Evolutionary conservation across 306 rosid species (phyloP), one percentile per base, ranked within the genome.

Genomic region (Rosa multiflora): DNA sequence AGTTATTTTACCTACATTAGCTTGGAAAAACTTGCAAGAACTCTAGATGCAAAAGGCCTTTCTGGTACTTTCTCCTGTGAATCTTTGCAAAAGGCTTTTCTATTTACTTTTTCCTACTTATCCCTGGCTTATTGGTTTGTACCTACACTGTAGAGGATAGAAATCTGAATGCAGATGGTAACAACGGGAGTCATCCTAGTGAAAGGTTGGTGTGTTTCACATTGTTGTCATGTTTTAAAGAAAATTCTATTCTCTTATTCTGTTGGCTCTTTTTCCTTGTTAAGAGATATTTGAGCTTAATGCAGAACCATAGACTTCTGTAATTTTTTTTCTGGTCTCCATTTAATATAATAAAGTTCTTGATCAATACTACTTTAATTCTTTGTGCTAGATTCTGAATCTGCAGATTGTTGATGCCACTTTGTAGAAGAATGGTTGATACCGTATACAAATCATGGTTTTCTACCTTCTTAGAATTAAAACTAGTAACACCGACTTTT

Each of bases 1-100:
- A 93, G 99, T 56, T 95, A 93, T 78, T 95, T 91, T 90, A 93
- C 98, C 20, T 90, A 83, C 86, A 89, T 91, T 82, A 89, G 98
- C 82, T 68, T 95, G 72, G 93, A 87, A 75, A 89, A 89, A 59
- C 80, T 95, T 20, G 72, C 88, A 48, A 90, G 58, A 79, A 91
- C 83, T 58, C 73, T 93, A 79, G 88, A 90, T 73, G 86, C 81
- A 59, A 89, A 88, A 43, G 81, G 76, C 79, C 63, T 70, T 64
- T 78, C 92, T 49, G 97, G 97, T 94, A 81, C 76, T 46, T 82
- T 55, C 78, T 71, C 76, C 72, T 52, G 21, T 21, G 47, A 70
- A 59, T 72, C 44, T 79, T 32, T 43, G 67, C 11, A 47, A 23
- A 20, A 8, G 51, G 11, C 73, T 6, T 72, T 42, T 21, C 17